Percentiles rank a stretch among this genome's conserved stretches.
Evolutionary conservation across 169 alveolate genomes (phyloP).

Genomic region (Cryptosporidium sp.): DNA sequence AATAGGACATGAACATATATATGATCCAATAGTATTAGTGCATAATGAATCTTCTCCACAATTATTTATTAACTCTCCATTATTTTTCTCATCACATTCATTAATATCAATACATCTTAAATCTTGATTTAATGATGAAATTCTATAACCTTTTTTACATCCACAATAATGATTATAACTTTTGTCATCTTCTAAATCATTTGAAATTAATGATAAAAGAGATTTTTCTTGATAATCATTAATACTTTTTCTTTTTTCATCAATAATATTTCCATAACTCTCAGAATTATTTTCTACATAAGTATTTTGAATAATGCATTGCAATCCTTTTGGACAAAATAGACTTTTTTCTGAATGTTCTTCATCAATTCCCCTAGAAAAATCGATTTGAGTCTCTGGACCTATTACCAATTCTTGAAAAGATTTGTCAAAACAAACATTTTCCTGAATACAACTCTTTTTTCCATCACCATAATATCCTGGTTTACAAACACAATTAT

Average conservation of each 20-base stretch:
- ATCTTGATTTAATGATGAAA: not conserved
- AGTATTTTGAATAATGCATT: not conserved
- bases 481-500: conserved; percentile 79
- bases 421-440: conserved; percentile 4
- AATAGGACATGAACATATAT: conserved; percentile 75
- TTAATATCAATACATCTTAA: conserved; percentile 32
- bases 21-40: conserved; percentile 79
- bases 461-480: conserved; percentile 81
- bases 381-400: not conserved
- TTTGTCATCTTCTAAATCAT: not conserved
- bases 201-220: not conserved
- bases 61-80: conserved; percentile 24
- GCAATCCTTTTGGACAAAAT: conserved; percentile 54
- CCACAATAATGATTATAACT: conserved; percentile 28
- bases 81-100: conserved; percentile 21
- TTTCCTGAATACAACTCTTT: conserved; percentile 50
- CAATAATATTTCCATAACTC: not conserved
- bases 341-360: not conserved
- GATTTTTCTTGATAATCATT: not conserved
- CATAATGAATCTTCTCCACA: conserved; percentile 77
- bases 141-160: conserved; percentile 46
- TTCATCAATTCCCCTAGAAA: not conserved
- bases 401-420: not conserved
- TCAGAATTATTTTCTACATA: not conserved
- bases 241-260: not conserved